Evolutionary conservation across 306 rosid species (phyloP), one percentile per base, ranked within the genome.

Genomic region (Canavalia gladiata): DNA sequence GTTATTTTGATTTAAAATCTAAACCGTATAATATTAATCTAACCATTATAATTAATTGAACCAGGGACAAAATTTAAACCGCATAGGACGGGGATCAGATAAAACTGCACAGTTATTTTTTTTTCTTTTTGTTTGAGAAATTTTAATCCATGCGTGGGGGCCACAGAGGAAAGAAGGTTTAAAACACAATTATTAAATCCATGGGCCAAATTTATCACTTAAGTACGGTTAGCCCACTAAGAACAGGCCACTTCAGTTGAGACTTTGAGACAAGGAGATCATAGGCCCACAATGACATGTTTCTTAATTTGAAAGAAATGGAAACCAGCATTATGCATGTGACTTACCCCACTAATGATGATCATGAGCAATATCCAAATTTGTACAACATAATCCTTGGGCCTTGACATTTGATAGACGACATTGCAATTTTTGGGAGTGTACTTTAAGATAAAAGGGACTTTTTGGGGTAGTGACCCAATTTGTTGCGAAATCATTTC

Each of bases 371-470:
- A 68, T 56, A 18, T 57, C 31, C 25, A 57, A 1, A 7, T 63
- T 54, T 49, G 39, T 47, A 18, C 52, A 49, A 18, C 33, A 49
- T 0, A 2, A 46, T 6, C 12, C n/a, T 25, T 4, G 71, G 34
- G 3, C 41, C 2, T 5, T 11, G 34, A n/a, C 28, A 46, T n/a
- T 74, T 43, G 7, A 7, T 9, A 1, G 8, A 42, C 66, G 7
- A 52, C 47, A 50, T 65, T 18, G 25, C 55, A 77, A 78, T 72
- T 69, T 75, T 75, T 33, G 6, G 18, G 45, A 2, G 28, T 73
- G 77, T 18, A 82, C 79, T 50, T 81, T 30, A 2, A 81, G 39
- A 49, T 42, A 68, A 83, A 88, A 86, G 79, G 28, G 12, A 34
- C 85, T 84, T 88, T 86, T 34, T 0, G 0, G 30, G 33, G 45